Evolutionary conservation across 495 filamentous ascomycete genomes (phyloP), one percentile per base, ranked within the genome.

Genomic region (Penicillium samsonianum): DNA sequence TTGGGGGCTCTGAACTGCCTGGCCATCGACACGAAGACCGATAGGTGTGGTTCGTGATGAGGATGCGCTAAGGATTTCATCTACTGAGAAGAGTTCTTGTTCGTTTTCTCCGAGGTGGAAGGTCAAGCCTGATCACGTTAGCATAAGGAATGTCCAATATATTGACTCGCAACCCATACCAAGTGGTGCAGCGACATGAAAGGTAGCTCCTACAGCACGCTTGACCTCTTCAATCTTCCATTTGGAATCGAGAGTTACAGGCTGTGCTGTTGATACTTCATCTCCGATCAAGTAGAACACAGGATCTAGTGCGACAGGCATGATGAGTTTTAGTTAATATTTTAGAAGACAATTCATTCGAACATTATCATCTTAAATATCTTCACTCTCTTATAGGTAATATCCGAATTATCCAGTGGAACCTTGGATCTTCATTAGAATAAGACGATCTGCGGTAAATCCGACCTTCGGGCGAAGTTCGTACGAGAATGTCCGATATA

Each of bases 1-100:
- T 31, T 74, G 74, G 14, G 75, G 64, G 6, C 68, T 64, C 23
- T 73, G 72, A 10, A 81, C 69, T 22, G 68, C 55, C 23, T 79
- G 60, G 2, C 77, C 75, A 53, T 80, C 78, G 17, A 81, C 65
- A n/a, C 67, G 70, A 37, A 80, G 67, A 42, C 68, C 73, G 31
- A 83, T 58, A 4, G 71, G 65, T 1, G 26, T 56, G 20, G 56
- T 28, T 33, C 19, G 25, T 30, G 60, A 50, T 14, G 53, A 55
- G 4, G 23, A 16, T n/a, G 63, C 59, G 1, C 63, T 38, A 14
- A 73, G 30, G 11, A 80, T 57, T 1, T 74, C 67, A 7, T 61
- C 48, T 0, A 74, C 65, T 2, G 64, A 57, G 9, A 57, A 43
- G 16, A 78, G 58, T 7, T 57, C 53, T 20, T 51, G 37, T 20